phyloP scores from a whole-genome alignment of 345 rosid species.

The rapeseed (Brassica napus) region DNA sequence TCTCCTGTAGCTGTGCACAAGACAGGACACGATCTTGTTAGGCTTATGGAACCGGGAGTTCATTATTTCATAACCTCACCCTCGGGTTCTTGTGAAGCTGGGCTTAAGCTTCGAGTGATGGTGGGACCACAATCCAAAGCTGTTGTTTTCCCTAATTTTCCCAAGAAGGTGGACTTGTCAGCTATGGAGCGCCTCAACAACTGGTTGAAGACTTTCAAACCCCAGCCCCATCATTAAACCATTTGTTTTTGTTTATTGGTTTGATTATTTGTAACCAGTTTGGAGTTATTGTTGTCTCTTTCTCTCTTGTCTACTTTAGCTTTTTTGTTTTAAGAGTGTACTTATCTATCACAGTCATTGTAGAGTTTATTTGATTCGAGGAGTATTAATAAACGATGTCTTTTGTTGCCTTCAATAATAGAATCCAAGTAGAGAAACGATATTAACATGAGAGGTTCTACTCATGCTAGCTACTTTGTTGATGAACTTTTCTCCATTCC shows the following conservation, averaged over 20 bases:
- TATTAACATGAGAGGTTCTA: constrained; percentile 2
- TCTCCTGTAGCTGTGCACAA: not conserved
- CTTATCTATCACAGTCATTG: too few species aligned
- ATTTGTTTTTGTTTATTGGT: too few species aligned
- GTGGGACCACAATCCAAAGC: too few species aligned
- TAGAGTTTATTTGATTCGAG: too few species aligned
- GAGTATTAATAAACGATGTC: not conserved
- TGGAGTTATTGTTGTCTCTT: too few species aligned
- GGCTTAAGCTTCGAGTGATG: too few species aligned
- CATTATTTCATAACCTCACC: not conserved
- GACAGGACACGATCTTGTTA: not conserved
- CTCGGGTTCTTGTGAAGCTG: not conserved
- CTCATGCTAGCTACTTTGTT: constrained; percentile 6
- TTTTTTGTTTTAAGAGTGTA: too few species aligned
- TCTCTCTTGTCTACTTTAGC: too few species aligned
- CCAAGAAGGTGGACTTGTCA: not conserved
- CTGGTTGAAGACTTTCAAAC: too few species aligned
- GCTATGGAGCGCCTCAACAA: too few species aligned
- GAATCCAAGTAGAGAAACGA: constrained; percentile 5
- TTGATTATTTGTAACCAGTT: too few species aligned
- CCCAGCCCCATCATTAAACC: too few species aligned
- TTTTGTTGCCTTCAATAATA: not conserved
- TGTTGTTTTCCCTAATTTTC: not conserved
- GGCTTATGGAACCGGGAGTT: not conserved
- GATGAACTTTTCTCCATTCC: not conserved